Evolutionary conservation across 78 protist genomes (phyloP).

Genomic region (Dictyostelium firmibasis): DNA sequence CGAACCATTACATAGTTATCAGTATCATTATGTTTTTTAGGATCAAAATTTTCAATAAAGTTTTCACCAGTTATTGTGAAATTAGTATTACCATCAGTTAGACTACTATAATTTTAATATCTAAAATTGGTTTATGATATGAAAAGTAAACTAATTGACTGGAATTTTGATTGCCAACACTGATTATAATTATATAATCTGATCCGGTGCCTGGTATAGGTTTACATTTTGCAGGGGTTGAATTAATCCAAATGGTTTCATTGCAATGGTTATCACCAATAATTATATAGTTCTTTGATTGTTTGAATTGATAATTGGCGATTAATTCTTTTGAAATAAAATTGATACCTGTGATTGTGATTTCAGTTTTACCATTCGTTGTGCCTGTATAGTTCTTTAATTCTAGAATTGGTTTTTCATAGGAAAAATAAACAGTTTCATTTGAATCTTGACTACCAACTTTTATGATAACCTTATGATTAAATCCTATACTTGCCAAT

Average conservation of each 20-base stretch:
- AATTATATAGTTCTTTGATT: background rate
- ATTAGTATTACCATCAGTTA: background rate
- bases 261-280: background rate
- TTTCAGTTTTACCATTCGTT: slow-evolving; percentile 18
- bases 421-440: background rate
- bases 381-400: background rate
- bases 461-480: too few species aligned
- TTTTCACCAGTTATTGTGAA: slow-evolving; percentile 19
- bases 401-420: background rate
- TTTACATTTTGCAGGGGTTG: background rate
- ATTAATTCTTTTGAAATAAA: slow-evolving; percentile 25
- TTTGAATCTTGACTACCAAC: background rate
- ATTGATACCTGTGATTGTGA: background rate
- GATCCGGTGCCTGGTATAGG: background rate
- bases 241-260: background rate
- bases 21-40: background rate
- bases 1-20: background rate
- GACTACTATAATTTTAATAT: background rate
- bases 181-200: background rate
- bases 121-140: background rate
- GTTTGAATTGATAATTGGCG: background rate
- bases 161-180: background rate
- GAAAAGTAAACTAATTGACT: background rate
- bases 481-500: background rate
- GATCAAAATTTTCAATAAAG: background rate